Conservation (phyloP, 106 monocot genomes). For the Vanilla planifolia region DNA sequence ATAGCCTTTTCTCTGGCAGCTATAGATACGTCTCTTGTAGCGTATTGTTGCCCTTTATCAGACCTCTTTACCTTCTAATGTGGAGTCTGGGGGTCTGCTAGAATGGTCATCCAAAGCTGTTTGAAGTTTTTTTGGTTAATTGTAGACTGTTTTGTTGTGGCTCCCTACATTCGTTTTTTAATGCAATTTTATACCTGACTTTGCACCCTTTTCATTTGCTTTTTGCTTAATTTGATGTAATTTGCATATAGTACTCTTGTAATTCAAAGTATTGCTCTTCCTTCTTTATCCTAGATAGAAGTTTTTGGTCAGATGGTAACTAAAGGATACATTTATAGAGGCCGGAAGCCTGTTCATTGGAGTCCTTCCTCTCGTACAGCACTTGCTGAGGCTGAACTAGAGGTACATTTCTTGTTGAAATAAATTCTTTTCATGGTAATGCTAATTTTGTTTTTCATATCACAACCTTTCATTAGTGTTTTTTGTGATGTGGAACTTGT, state of each 20-base stretch:
- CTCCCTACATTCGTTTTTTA: neutral
- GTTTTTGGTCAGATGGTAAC: slow-evolving; percentile 92
- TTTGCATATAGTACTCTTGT: neutral
- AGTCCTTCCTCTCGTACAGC: slow-evolving; percentile 97
- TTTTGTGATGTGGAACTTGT: slow-evolving; percentile 1
- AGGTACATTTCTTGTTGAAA: slow-evolving; percentile 36
- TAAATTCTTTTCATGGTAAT: neutral
- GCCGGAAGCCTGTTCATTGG: slow-evolving; percentile 97
- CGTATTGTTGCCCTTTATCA: neutral
- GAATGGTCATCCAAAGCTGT: neutral
- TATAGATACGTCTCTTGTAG: neutral
- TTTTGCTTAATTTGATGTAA: neutral
- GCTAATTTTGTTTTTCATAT: neutral
- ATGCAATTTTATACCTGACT: neutral
- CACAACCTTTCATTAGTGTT: neutral
- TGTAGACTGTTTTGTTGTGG: neutral
- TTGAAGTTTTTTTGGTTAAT: neutral
- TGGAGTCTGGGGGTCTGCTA: neutral
- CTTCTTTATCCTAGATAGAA: slow-evolving; percentile 52
- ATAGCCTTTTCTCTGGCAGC: neutral
- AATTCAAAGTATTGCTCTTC: neutral
- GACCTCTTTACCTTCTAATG: neutral
- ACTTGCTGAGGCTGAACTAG: slow-evolving; percentile 96
- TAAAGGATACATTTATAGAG: slow-evolving; percentile 90
- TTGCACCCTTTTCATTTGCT: neutral